Conservation (phyloP, 192 early-diverging fungal genomes). For the Coemansia sp. region DNA sequence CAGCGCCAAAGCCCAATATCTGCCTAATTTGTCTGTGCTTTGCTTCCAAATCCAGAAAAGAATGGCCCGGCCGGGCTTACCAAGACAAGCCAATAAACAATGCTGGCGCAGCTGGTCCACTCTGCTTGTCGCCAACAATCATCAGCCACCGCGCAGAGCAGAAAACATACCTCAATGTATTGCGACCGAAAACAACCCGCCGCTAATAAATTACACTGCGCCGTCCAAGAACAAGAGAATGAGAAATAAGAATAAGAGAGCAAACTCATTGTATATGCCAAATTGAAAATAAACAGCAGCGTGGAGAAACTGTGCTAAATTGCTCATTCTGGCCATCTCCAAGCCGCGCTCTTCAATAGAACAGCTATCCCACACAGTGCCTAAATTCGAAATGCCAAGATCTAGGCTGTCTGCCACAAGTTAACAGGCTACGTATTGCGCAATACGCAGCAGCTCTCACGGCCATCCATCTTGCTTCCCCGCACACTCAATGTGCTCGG, state of each 20-base stretch:
- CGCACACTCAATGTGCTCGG: background rate
- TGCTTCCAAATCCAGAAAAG: background rate
- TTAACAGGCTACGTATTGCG: too few relatives aligned
- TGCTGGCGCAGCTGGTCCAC: background rate
- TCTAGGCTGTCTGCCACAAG: too few relatives aligned
- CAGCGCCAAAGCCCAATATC: background rate
- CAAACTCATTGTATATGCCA: too few relatives aligned
- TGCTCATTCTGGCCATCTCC: too few relatives aligned
- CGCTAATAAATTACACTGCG: background rate
- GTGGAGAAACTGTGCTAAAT: too few relatives aligned
- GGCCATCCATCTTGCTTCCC: background rate
- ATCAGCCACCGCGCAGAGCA: conserved; percentile 1
- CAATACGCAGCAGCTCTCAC: background rate
- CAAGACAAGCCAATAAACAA: background rate
- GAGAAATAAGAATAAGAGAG: too few relatives aligned
- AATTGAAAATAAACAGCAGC: too few relatives aligned
- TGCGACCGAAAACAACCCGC: background rate
- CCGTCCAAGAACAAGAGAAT: background rate
- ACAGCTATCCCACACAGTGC: too few relatives aligned
- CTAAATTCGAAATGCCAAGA: too few relatives aligned
- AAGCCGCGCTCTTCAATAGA: too few relatives aligned
- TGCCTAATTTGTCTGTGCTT: background rate
- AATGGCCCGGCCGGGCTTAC: background rate
- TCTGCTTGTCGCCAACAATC: conserved; percentile 2
- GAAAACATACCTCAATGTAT: background rate